Evolutionary conservation across 1,139 yeast genomes (phyloP).

Genomic region (Ashbya aceris): DNA sequence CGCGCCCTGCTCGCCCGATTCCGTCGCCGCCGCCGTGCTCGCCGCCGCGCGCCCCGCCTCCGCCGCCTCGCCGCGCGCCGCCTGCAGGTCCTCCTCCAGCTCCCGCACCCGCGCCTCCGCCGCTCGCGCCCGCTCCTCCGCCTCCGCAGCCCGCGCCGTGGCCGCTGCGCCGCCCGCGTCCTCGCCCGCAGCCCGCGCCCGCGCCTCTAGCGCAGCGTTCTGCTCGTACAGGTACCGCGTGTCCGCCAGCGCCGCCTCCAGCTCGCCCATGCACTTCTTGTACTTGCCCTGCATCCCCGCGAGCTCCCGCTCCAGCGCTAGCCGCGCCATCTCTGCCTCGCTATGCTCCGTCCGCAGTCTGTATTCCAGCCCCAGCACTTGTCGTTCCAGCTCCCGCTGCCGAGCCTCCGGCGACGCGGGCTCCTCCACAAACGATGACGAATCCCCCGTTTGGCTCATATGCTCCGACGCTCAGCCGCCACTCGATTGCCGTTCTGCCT

Average conservation of each 20-base stretch:
- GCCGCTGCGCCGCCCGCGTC: conserved; percentile 18
- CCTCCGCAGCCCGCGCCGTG: conserved; percentile 13
- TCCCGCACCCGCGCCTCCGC: conserved; percentile 19
- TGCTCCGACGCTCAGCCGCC: no score
- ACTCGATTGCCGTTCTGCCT: no score
- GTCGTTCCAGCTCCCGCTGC: conserved; percentile 13
- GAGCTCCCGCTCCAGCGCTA: conserved; percentile 20
- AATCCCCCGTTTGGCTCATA: conserved; percentile 30
- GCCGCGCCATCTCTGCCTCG: conserved; percentile 22
- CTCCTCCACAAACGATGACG: conserved; percentile 41
- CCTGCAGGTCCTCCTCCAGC: conserved; percentile 17
- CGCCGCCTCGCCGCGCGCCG: conserved; percentile 7
- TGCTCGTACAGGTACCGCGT: conserved; percentile 32
- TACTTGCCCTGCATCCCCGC: conserved; percentile 20
- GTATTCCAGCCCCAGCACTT: conserved; percentile 19
- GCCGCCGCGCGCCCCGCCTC: conserved; percentile 10
- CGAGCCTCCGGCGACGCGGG: conserved; percentile 25
- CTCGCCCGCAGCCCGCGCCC: background rate
- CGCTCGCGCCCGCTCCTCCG: conserved; percentile 11
- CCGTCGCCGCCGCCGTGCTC: conserved; percentile 13
- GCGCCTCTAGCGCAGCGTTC: conserved; percentile 29
- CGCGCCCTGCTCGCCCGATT: conserved; percentile 13
- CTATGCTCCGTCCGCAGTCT: conserved; percentile 21
- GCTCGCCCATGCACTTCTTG: conserved; percentile 21
- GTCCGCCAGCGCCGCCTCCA: conserved; percentile 21